These are phyloP conservation scores for Aureobasidium pullulans DNA, from an alignment of 2,329 filamentous ascomycete genomes.

Conservation along the genomic window DNA sequence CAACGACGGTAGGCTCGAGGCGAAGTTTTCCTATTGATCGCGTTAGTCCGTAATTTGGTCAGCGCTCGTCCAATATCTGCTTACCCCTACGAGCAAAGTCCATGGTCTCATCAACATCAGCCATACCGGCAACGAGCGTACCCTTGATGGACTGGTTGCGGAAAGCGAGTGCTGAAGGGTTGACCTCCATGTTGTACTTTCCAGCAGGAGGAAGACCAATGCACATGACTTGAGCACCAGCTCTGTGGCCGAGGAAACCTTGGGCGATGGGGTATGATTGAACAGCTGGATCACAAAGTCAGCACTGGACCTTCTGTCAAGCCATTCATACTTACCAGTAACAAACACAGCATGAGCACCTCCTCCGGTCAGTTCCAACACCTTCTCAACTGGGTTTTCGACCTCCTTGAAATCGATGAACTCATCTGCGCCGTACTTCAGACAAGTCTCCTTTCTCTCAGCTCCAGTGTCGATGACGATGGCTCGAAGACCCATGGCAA, in stretches of 20 bases:
- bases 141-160: constrained; percentile 30
- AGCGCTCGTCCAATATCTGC: constrained; percentile 33
- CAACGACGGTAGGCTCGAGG: constrained; percentile 37
- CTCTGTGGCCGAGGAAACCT: constrained; percentile 38
- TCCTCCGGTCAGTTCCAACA: constrained; percentile 40
- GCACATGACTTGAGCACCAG: constrained; percentile 48
- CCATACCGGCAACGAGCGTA: constrained; percentile 40
- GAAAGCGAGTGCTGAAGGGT: constrained; percentile 29
- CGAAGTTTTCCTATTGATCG: not conserved
- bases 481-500: constrained; percentile 49
- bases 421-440: constrained; percentile 46
- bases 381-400: constrained; percentile 32
- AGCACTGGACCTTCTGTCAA: not conserved
- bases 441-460: constrained; percentile 38
- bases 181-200: constrained; percentile 27
- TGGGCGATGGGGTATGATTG: constrained; percentile 25
- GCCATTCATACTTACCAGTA: constrained; percentile 17
- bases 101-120: constrained; percentile 39
- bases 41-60: not conserved
- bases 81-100: constrained; percentile 45
- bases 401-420: constrained; percentile 49
- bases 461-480: constrained; percentile 49
- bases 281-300: not conserved
- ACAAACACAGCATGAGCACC: constrained; percentile 39
- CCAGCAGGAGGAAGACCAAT: constrained; percentile 32